Evolutionary conservation across 495 filamentous ascomycete genomes (phyloP), one percentile per base, ranked within the genome.

Genomic region (Daldinia concentrica): DNA sequence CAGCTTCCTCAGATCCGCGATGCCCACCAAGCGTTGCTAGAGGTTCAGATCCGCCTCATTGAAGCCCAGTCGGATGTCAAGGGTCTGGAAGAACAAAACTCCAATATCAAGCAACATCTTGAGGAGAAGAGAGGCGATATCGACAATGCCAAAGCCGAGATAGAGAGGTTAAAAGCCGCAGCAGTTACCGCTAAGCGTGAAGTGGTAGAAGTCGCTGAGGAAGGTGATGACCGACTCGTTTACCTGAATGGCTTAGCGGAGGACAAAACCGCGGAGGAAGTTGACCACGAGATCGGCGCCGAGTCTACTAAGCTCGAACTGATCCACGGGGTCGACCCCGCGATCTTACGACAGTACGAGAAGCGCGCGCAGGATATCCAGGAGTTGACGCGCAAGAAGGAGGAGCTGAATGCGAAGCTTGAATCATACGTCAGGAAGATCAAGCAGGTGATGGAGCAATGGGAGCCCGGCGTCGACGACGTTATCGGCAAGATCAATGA

Each of bases 401-500:
- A 74, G 0, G 83, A 81, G 59, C 77, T 91, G 17, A 83, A 84
- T 36, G 71, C 76, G 7, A 79, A 84, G 30, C 81, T 92, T 12
- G 78, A 79, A 0, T 78, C 84, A 12, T 74, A 85, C 19, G 78
- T 83, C 12, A 74, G 73, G 11, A 82, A 82, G 43, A 94, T 93
- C 22, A 76, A 80, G 0, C 79, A 84, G 9, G 74, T 89, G 39
- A 83, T 84, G 52, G 79, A 79, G 24, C 84, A 86, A 45, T 99
- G 93, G 93, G 95, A 98, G 77, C 96, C 95, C 0, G 79, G 86
- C 72, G 84, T 99, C 19, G 94, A 98, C 69, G 82, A 81, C 8
- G 85, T 98, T 17, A 85, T 98, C 43, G 80, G 81, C 37, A 89
- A 89, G 74, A 98, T 99, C 78, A 96, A 92, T 74, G 89, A 91